Evolutionary conservation across 202 grass and related monocot genomes (phyloP).

Genomic region (Saccharum hybrid): DNA sequence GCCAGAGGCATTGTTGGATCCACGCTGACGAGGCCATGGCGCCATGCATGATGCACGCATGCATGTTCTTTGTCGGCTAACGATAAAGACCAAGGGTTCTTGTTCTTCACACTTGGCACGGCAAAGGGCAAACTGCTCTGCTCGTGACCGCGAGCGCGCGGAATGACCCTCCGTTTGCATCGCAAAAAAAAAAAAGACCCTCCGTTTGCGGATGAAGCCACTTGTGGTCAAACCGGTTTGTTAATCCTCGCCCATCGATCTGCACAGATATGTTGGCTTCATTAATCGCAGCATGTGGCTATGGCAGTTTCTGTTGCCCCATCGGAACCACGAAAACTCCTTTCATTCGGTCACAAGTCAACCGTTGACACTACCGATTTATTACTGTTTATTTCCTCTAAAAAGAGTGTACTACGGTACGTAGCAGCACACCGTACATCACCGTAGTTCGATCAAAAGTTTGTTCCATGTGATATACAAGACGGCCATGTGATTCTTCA

Average conservation of each 20-base stretch:
- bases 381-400: neutral
- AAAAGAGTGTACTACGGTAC: neutral
- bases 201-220: slow-evolving; percentile 26
- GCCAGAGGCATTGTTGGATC: slow-evolving; percentile 6
- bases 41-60: neutral
- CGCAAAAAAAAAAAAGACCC: neutral
- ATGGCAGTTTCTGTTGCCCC: slow-evolving; percentile 38
- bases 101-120: slow-evolving; percentile 33
- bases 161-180: slow-evolving; percentile 19
- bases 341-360: slow-evolving; percentile 48
- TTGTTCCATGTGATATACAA: slow-evolving; percentile 5
- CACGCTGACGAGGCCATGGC: neutral
- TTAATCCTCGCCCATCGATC: slow-evolving; percentile 16
- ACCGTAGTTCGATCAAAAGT: neutral
- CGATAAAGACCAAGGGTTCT: neutral
- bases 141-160: neutral
- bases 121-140: slow-evolving; percentile 5
- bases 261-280: neutral
- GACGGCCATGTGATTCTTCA: no score
- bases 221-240: slow-evolving; percentile 36
- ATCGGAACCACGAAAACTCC: slow-evolving; percentile 11
- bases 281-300: slow-evolving; percentile 48
- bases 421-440: slow-evolving; percentile 20
- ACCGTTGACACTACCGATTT: slow-evolving; percentile 21
- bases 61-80: slow-evolving; percentile 31